phyloP scores from a whole-genome alignment of 225 moss, liverwort and hornwort species.

The Pseudisothecium myosuroides region DNA sequence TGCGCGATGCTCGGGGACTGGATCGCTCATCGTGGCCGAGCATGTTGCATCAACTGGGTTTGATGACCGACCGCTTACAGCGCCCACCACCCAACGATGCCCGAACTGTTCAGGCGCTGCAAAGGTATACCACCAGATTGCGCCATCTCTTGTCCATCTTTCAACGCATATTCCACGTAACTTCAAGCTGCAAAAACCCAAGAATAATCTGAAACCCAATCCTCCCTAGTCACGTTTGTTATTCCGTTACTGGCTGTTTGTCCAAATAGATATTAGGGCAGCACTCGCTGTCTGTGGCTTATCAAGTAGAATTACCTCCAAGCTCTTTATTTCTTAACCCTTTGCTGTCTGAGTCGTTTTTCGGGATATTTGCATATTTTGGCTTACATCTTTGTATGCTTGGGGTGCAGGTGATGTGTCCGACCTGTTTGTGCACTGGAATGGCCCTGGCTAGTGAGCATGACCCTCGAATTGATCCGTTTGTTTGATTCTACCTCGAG shows the following conservation, averaged over 20 bases:
- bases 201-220: not conserved
- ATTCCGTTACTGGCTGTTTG: not conserved
- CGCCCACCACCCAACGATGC: conserved; percentile 35
- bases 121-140: conserved; percentile 14
- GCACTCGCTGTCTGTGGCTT: not conserved
- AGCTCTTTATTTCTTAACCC: not conserved
- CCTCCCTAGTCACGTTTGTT: not conserved
- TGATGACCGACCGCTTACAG: conserved; percentile 8
- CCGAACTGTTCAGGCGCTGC: conserved; percentile 48
- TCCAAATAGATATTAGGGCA: not conserved
- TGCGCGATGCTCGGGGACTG: conserved; percentile 47
- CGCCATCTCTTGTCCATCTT: not conserved
- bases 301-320: not conserved
- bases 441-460: conserved; percentile 94
- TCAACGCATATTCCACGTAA: not conserved
- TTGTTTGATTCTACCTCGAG: conserved; percentile 25
- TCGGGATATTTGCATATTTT: no score
- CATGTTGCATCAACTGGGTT: conserved; percentile 15
- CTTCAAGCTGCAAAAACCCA: not conserved
- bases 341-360: not conserved
- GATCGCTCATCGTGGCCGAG: conserved; percentile 37
- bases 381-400: not conserved
- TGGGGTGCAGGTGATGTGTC: conserved; percentile 85
- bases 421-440: conserved; percentile 93
- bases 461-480: conserved; percentile 92